Evolutionary conservation across 345 rosid species (phyloP).

Genomic region (Salix arbutifolia): DNA sequence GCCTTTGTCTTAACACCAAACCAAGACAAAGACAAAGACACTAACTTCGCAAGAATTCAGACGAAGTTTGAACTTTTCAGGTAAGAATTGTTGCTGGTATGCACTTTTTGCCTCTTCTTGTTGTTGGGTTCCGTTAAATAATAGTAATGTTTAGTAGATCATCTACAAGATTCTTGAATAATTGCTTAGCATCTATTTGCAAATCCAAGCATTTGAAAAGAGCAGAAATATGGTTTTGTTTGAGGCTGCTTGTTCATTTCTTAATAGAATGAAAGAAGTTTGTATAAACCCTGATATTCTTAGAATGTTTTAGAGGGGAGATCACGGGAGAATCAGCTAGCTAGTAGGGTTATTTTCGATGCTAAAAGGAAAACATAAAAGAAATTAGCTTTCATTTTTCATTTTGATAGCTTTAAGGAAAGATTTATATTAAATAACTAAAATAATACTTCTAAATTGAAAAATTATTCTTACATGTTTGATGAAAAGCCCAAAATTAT

Average conservation of each 20-base stretch:
- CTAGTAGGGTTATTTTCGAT: no score
- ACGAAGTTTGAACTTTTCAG: neutral
- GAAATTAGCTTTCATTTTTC: no score
- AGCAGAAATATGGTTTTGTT: slow-evolving; percentile 58
- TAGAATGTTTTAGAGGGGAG: neutral
- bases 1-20: neutral
- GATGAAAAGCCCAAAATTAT: no score
- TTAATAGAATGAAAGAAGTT: slow-evolving; percentile 61
- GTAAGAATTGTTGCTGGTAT: neutral
- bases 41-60: neutral
- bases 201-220: slow-evolving; percentile 44
- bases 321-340: neutral
- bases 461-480: no score
- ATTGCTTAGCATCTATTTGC: slow-evolving; percentile 54
- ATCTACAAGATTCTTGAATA: slow-evolving; percentile 65
- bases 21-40: neutral
- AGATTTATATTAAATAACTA: no score
- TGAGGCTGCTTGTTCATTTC: slow-evolving; percentile 54
- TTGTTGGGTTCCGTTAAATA: neutral
- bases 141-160: slow-evolving; percentile 17
- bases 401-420: no score
- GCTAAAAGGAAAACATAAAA: no score
- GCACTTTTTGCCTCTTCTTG: neutral
- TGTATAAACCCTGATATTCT: slow-evolving; percentile 57
- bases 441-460: no score